A percentile compares a stretch with the other conserved stretches of the same genome.
Evolutionary conservation across 441 rosid species (phyloP).

Genomic region (Euphorbia schlechtendalii): DNA sequence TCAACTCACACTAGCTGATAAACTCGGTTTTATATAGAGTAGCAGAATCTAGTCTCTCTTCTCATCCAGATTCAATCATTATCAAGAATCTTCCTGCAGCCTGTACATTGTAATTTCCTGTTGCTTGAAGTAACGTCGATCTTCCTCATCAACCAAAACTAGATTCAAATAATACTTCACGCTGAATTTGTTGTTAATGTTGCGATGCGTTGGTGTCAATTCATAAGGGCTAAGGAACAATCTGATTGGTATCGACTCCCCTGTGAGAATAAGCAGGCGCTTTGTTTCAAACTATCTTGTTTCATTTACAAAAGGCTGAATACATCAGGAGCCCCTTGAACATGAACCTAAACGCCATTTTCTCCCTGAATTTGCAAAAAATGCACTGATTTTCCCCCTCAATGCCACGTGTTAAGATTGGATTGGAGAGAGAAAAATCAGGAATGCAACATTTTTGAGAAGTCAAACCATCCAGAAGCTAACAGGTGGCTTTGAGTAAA

Average conservation of each 20-base stretch:
- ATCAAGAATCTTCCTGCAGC: slow-evolving; percentile 62
- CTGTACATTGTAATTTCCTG: slow-evolving; percentile 88
- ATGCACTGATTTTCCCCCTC: too few relatives aligned
- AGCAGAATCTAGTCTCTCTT: slow-evolving; percentile 22
- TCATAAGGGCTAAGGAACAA: slow-evolving; percentile 90
- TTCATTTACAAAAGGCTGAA: too few relatives aligned
- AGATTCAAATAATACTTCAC: slow-evolving; percentile 91
- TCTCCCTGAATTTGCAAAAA: too few relatives aligned
- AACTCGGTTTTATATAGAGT: slow-evolving; percentile 42
- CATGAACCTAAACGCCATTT: too few relatives aligned
- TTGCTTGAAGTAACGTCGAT: slow-evolving; percentile 91
- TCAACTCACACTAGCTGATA: slow-evolving; percentile 14
- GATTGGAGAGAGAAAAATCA: too few relatives aligned
- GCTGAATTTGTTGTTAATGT: slow-evolving; percentile 93
- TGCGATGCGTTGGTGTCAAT: slow-evolving; percentile 84
- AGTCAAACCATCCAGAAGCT: too few relatives aligned
- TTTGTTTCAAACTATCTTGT: too few relatives aligned
- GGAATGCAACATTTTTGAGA: too few relatives aligned
- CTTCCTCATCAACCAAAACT: slow-evolving; percentile 93
- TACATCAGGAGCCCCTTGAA: too few relatives aligned
- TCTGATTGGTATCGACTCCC: slow-evolving; percentile 91
- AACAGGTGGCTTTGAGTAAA: too few relatives aligned
- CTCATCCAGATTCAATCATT: slow-evolving; percentile 11
- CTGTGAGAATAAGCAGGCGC: slow-evolving; percentile 31
- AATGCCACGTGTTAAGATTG: too few relatives aligned